Percentiles rank a stretch among this genome's conserved stretches.
phyloP scores from a whole-genome alignment of 371 early-diverging fungal species.

The Mucor ambiguus region DNA sequence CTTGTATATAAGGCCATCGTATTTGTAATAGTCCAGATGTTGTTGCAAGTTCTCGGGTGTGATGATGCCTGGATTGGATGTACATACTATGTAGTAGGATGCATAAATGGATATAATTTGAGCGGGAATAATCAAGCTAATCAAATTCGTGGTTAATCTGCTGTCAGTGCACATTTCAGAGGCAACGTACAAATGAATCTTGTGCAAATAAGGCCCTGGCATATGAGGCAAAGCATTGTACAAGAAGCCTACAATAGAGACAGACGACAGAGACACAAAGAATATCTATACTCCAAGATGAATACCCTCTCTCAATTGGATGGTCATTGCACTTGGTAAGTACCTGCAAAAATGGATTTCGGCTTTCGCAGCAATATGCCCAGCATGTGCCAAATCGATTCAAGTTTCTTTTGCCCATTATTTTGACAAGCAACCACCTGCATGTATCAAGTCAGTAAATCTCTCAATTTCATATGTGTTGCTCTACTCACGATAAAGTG shows the following conservation, averaged over 20 bases:
- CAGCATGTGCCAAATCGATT: slow-evolving; percentile 27
- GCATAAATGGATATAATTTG: slow-evolving; percentile 62
- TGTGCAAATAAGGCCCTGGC: slow-evolving; percentile 40
- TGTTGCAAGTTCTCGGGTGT: slow-evolving; percentile 54
- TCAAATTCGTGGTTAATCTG: neutral
- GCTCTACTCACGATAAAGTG: slow-evolving; percentile 24
- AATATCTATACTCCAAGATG: slow-evolving; percentile 24
- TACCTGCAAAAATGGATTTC: slow-evolving; percentile 55
- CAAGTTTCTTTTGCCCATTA: slow-evolving; percentile 29
- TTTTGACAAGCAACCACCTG: neutral
- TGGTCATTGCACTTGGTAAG: neutral
- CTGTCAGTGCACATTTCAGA: neutral
- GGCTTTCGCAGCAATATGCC: slow-evolving; percentile 49
- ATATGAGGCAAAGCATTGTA: slow-evolving; percentile 42
- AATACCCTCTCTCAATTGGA: neutral
- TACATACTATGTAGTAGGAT: slow-evolving; percentile 59
- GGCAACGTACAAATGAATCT: slow-evolving; percentile 33
- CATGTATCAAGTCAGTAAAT: neutral
- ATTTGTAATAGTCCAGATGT: slow-evolving; percentile 57
- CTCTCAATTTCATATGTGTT: neutral
- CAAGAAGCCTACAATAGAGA: slow-evolving; percentile 33
- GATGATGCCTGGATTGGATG: slow-evolving; percentile 68
- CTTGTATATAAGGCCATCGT: slow-evolving; percentile 66
- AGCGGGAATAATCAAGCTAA: slow-evolving; percentile 51
- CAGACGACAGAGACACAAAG: slow-evolving; percentile 34